A percentile compares a stretch with the other conserved stretches of the same genome.
phyloP scores from a whole-genome alignment of 164 flowering plant genomes.

The Berberis vulgaris region DNA sequence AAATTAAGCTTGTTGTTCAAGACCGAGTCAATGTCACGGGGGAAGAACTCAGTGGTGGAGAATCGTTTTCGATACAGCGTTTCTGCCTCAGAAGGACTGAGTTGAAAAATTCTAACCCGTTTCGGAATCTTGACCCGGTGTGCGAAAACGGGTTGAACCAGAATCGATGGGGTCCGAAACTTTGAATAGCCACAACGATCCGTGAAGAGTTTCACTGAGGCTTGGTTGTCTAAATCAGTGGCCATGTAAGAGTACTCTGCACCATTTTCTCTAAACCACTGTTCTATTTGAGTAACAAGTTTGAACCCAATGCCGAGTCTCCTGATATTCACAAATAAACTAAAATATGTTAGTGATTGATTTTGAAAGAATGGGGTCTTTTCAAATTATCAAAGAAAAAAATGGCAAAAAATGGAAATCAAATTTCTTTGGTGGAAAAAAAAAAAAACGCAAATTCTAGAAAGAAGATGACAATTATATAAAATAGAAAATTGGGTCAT shows the following conservation, averaged over 20 bases:
- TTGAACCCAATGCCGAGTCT: conserved; percentile 76
- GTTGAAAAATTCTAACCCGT: conserved; percentile 36
- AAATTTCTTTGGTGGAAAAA: too few species aligned
- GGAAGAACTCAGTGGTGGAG: conserved; percentile 91
- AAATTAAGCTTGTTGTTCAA: conserved; percentile 58
- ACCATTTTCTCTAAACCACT: conserved; percentile 75
- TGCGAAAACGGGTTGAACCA: conserved; percentile 90
- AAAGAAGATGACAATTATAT: too few species aligned
- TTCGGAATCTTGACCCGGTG: conserved; percentile 40
- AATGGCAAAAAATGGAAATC: too few species aligned
- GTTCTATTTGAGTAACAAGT: conserved; percentile 53
- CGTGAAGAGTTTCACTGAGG: conserved; percentile 78
- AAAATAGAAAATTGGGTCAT: too few species aligned
- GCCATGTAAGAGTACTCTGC: conserved; percentile 93
- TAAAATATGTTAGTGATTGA: conserved; percentile 1
- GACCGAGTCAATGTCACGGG: conserved; percentile 79
- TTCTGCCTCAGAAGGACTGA: conserved; percentile 65
- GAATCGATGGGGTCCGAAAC: conserved; percentile 77
- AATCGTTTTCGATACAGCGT: conserved; percentile 59
- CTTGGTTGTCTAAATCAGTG: conserved; percentile 75
- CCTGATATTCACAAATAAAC: conserved; percentile 29
- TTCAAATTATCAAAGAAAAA: too few species aligned
- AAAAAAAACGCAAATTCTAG: too few species aligned
- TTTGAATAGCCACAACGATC: conserved; percentile 68
- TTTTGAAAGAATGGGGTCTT: not conserved